These are phyloP conservation scores for Xylariaceae sp. DNA, from an alignment of 2,329 filamentous ascomycete species.

Conservation along the genomic window DNA sequence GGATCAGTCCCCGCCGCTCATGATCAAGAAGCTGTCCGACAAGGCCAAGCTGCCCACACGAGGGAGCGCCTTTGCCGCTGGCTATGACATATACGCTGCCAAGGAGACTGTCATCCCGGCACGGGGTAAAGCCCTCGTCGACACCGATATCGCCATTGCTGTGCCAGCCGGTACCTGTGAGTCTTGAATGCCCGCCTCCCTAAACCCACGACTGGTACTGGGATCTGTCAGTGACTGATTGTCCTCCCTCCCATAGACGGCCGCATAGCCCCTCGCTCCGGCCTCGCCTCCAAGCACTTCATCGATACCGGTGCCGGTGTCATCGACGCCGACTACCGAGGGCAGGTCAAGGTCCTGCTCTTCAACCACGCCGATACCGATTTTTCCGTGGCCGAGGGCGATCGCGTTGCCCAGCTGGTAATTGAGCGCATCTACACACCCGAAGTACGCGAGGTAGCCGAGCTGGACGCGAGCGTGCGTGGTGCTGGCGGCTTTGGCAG, in stretches of 20 bases:
- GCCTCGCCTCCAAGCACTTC: conserved; percentile 87
- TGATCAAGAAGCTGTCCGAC: conserved; percentile 82
- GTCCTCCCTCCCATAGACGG: conserved; percentile 56
- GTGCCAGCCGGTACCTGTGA: conserved; percentile 86
- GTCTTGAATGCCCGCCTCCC: conserved; percentile 26
- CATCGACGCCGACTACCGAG: conserved; percentile 96
- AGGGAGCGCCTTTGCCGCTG: conserved; percentile 83
- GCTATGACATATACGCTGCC: conserved; percentile 88
- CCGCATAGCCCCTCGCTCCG: conserved; percentile 84
- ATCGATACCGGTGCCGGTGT: conserved; percentile 96
- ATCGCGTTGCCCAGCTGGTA: conserved; percentile 89
- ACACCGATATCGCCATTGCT: conserved; percentile 87
- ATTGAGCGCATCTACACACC: conserved; percentile 93
- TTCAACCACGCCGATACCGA: conserved; percentile 87
- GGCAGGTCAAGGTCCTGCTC: conserved; percentile 87
- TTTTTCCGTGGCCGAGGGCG: conserved; percentile 77
- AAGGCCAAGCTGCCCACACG: conserved; percentile 80
- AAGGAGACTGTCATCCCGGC: conserved; percentile 72
- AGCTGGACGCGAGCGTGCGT: conserved; percentile 84
- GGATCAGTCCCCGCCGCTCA: conserved; percentile 55
- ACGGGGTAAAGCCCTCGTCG: conserved; percentile 78
- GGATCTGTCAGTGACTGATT: neutral
- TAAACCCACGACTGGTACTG: too few species aligned
- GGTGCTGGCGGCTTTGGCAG: conserved; percentile 91
- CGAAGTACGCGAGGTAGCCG: conserved; percentile 81